Base-by-base conservation (phyloP, 1,284 basidiomycete species). In the Moesziomyces antarcticus region DNA sequence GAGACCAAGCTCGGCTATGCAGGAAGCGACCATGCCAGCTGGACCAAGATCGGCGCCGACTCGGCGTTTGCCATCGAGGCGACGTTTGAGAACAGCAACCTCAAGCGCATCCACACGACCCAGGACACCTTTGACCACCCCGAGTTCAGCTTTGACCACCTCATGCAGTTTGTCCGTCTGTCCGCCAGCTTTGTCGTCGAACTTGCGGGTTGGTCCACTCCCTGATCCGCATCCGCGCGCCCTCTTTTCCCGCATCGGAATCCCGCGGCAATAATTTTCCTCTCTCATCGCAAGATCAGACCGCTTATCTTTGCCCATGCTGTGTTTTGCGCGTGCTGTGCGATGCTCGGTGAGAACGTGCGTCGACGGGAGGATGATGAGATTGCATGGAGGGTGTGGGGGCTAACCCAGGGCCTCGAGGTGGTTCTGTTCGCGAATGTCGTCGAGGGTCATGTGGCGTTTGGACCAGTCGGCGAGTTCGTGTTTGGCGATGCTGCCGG, bases 1-100 rank as follows among this genome's bases (percentile, higher is more conserved):
- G 77, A 85, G 54, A 87, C 87, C 50, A 81, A 92, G 87, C 95
- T 94, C 85, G 93, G 94, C 33, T 98, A 98, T 83, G 94, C 93
- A 20, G 97, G 94, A 86, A 93, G 91, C 69, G 96, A 98, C 79
- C 82, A 85, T 75, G 81, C 78, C 0, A 79, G 75, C 46, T 86
- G 85, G 84, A 71, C 72, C 33, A 83, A 83, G 53, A 78, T 84
- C 40, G 85, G 85, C 22, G 82, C 81, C 0, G 84, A 84, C 6
- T 69, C 71, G 5, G 84, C 84, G 0, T 86, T 86, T 66, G 80
- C 78, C 10, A 80, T 82, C 51, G 78, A 78, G 25, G 78, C 77
- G 3, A 69, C 74, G 16, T 83, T 77, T 57, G 75, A 76, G 18
- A 73, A 81, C 50, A 67, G 60, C 52, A 83, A 83, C 57, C 49